These are phyloP conservation scores for Sisymbrium altissimum DNA, from an alignment of 345 rosid species.

Conservation along the genomic window DNA sequence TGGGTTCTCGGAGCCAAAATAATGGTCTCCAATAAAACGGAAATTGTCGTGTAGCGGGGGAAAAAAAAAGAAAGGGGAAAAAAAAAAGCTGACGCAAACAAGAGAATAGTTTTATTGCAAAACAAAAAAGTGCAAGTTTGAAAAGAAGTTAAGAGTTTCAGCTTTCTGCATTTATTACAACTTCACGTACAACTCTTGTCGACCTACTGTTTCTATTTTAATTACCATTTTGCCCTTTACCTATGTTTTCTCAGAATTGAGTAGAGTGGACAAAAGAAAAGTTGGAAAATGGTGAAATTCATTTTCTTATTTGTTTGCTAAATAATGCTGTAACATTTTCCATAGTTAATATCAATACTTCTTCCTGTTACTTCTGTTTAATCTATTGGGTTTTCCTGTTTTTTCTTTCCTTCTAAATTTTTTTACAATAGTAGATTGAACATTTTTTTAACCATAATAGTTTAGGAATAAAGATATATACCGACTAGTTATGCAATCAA, in stretches of 20 bases:
- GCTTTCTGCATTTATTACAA: conserved; percentile 63
- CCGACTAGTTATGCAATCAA: conserved; percentile 33
- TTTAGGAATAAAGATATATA: not conserved
- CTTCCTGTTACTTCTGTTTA: not conserved
- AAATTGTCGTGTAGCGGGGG: conserved; percentile 34
- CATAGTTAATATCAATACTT: not conserved
- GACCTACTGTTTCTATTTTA: conserved; percentile 6
- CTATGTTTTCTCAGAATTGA: not conserved
- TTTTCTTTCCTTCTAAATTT: not conserved
- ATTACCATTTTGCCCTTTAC: conserved; percentile 18
- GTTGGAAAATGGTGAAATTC: not conserved
- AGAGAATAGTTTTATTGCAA: conserved; percentile 36
- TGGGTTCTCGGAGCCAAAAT: conserved; percentile 14
- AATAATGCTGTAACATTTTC: too few relatives aligned
- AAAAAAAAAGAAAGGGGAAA: not conserved
- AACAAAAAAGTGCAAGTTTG: conserved; percentile 19
- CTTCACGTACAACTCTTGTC: conserved; percentile 39
- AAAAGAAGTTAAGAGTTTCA: conserved; percentile 35
- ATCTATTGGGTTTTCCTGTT: not conserved
- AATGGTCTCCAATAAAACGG: conserved; percentile 3
- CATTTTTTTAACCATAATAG: not conserved
- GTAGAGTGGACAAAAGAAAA: not conserved
- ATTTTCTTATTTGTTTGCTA: not conserved
- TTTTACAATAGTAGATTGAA: not conserved
- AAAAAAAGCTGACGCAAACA: conserved; percentile 40